phyloP scores from a whole-genome alignment of 2,329 filamentous ascomycete genomes.

The Pseudogymnoascus sp. region DNA sequence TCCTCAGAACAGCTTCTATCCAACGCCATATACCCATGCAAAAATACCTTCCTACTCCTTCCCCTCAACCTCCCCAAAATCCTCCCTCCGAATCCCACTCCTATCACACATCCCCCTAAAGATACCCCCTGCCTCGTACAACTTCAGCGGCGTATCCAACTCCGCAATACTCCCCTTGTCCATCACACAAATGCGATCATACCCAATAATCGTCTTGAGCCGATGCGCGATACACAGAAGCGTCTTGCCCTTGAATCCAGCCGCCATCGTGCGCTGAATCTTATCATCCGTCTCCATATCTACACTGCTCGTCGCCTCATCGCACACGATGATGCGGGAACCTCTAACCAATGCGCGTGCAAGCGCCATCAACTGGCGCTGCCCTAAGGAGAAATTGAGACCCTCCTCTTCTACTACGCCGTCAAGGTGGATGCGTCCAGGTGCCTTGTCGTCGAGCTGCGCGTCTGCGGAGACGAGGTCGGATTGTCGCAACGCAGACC shows the following conservation, averaged over 20 bases:
- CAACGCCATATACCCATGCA: background rate
- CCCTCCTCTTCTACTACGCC: conserved; percentile 85
- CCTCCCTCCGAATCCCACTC: conserved; percentile 38
- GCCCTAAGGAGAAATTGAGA: conserved; percentile 89
- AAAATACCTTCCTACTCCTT: background rate
- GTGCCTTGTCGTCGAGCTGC: conserved; percentile 27
- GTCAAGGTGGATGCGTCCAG: conserved; percentile 70
- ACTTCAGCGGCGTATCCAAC: conserved; percentile 63
- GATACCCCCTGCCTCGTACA: conserved; percentile 70
- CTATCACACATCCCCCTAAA: conserved; percentile 64
- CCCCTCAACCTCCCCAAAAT: conserved; percentile 17
- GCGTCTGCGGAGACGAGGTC: conserved; percentile 53
- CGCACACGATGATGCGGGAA: conserved; percentile 88
- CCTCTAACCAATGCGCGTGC: conserved; percentile 82
- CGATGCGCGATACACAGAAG: conserved; percentile 88
- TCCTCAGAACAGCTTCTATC: background rate
- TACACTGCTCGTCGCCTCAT: conserved; percentile 88
- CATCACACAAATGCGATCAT: conserved; percentile 96
- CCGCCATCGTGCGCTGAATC: conserved; percentile 82
- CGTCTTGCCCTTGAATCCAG: conserved; percentile 78
- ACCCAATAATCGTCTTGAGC: conserved; percentile 83
- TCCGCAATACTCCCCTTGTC: conserved; percentile 81
- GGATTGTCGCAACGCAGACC: conserved; percentile 68
- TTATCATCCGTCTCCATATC: conserved; percentile 96
- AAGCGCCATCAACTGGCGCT: conserved; percentile 90